Conservation (phyloP, 2,329 filamentous ascomycete species). For the Aspergillus candidus region DNA sequence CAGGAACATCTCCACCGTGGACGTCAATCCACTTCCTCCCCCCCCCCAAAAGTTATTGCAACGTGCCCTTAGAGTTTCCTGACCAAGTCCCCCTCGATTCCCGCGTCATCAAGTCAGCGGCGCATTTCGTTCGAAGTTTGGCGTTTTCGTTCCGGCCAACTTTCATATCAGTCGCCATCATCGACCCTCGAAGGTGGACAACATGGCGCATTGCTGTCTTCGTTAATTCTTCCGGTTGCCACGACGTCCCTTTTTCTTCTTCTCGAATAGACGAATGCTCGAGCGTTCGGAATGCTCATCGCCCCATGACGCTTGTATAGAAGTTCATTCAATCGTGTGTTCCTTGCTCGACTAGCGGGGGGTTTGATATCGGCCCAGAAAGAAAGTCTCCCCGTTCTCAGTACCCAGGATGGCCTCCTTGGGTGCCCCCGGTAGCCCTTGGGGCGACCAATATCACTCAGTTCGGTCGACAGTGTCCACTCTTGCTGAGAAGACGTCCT, state of each 20-base stretch:
- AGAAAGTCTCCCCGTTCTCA: conserved; percentile 2
- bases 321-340: neutral
- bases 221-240: conserved; percentile 1
- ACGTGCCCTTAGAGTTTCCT: conserved; percentile 1
- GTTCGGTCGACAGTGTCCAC: conserved; percentile 14
- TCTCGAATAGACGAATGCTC: neutral
- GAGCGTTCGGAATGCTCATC: conserved; percentile 2
- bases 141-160: no score
- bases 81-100: conserved; percentile 9
- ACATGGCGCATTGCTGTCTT: conserved; percentile 1
- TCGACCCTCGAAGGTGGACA: neutral
- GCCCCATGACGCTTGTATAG: neutral
- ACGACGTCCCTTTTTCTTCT: neutral
- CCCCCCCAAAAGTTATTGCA: conserved; percentile 8
- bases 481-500: conserved; percentile 20
- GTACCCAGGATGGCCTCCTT: conserved; percentile 21
- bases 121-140: neutral
- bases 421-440: conserved; percentile 18
- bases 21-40: conserved; percentile 10
- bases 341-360: no score
- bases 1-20: conserved; percentile 5
- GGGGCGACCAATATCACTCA: conserved; percentile 21
- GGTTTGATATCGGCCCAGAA: neutral
- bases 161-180: neutral
- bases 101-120: neutral